Conservation (phyloP, 2,329 filamentous ascomycete genomes). For the Epichloe brachyelytri region DNA sequence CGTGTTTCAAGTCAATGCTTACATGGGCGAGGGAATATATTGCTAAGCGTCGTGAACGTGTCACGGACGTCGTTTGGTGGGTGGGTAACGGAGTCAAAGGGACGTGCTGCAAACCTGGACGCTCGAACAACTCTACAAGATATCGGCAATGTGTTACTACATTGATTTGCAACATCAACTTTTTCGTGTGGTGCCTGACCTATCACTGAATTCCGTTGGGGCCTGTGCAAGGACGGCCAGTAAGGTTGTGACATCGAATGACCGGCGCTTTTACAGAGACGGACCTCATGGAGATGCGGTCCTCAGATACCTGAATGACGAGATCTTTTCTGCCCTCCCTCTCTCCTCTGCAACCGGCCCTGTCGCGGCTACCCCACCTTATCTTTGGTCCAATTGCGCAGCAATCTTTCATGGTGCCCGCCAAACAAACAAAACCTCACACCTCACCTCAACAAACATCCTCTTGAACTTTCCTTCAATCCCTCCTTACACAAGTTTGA, state of each 20-base stretch:
- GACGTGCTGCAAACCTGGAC: not conserved
- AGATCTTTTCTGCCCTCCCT: constrained; percentile 10
- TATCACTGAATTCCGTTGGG: not conserved
- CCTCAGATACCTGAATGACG: constrained; percentile 2
- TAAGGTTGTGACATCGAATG: not conserved
- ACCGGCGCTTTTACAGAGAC: constrained; percentile 1
- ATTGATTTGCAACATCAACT: not conserved
- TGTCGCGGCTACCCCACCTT: constrained; percentile 11
- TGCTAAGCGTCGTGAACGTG: too few species aligned
- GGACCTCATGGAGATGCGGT: not conserved
- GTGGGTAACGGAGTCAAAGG: not conserved
- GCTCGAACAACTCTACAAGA: not conserved
- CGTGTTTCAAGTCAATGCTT: too few species aligned
- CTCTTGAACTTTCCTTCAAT: not conserved
- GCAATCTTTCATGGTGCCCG: constrained; percentile 2
- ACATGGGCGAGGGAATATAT: too few species aligned
- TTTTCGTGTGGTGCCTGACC: not conserved
- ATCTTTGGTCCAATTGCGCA: constrained; percentile 5
- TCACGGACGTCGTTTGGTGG: not conserved
- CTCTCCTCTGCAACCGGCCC: constrained; percentile 3
- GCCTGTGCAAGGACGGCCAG: not conserved
- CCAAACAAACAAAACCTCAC: constrained; percentile 3
- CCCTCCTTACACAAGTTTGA: not conserved
- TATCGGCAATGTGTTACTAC: not conserved
- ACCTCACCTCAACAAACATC: constrained; percentile 5